A percentile compares a stretch with the other conserved stretches of the same genome.
These are phyloP conservation scores for Coniochaeta prunicola DNA, from an alignment of 2,329 filamentous ascomycete species.

Conservation along the genomic window DNA sequence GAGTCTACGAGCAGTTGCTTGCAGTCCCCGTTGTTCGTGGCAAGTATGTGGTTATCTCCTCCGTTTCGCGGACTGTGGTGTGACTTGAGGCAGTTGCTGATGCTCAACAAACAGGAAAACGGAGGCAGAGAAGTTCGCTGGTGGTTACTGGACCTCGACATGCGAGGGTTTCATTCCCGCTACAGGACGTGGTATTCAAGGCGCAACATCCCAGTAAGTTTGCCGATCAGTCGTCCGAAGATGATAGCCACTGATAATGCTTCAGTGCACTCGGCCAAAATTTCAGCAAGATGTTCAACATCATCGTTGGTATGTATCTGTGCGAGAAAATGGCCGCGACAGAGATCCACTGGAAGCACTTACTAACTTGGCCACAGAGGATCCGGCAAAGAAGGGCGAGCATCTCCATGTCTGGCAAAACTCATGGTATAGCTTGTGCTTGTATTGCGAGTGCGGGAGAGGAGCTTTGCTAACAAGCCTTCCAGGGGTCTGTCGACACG, in stretches of 20 bases:
- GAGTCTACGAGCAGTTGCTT: constrained; percentile 86
- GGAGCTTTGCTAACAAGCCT: background rate
- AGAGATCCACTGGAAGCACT: background rate
- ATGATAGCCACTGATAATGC: background rate
- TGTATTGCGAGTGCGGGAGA: background rate
- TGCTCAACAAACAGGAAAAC: constrained; percentile 61
- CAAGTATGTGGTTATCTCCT: constrained; percentile 19
- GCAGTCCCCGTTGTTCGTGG: constrained; percentile 93
- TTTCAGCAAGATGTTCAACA: constrained; percentile 99
- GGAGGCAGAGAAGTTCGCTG: constrained; percentile 96
- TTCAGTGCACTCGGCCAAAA: constrained; percentile 70
- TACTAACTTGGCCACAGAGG: constrained; percentile 35
- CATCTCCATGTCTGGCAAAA: constrained; percentile 95
- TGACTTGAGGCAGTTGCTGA: background rate
- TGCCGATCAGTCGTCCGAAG: background rate
- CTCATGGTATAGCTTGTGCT: constrained; percentile 50
- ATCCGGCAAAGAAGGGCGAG: constrained; percentile 73
- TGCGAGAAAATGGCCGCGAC: background rate
- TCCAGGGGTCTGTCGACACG: constrained; percentile 80
- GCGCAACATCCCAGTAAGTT: constrained; percentile 78
- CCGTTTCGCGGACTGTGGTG: background rate
- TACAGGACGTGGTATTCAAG: constrained; percentile 94
- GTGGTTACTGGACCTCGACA: constrained; percentile 93
- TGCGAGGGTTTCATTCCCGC: constrained; percentile 95
- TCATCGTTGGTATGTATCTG: constrained; percentile 58